Conservation (phyloP, 768 basidiomycete genomes). For the Tephrocybe sp. region DNA sequence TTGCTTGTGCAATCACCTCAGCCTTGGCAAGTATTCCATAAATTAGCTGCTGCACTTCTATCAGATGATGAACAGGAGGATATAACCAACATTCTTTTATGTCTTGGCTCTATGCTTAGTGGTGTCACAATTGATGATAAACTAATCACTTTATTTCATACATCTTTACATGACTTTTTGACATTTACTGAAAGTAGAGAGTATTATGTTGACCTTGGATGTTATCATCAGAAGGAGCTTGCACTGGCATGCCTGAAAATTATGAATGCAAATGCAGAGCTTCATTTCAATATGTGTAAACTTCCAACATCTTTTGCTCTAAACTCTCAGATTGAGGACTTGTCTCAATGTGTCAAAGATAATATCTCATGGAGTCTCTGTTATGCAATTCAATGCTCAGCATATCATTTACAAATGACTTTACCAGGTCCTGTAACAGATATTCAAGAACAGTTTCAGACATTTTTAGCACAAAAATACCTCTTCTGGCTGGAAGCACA, state of each 20-base stretch:
- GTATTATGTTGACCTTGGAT: neutral
- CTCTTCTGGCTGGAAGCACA: no score
- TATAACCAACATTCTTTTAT: neutral
- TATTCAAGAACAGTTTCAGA: neutral
- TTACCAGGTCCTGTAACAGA: no score
- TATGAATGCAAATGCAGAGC: constrained; percentile 2
- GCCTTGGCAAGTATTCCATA: neutral
- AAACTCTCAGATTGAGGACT: constrained; percentile 4
- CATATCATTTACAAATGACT: constrained; percentile 5
- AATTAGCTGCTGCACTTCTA: neutral
- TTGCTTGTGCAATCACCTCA: neutral
- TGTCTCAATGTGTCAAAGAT: neutral
- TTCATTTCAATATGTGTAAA: constrained; percentile 16
- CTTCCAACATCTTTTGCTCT: constrained; percentile 8
- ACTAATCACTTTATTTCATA: neutral
- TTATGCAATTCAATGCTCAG: constrained; percentile 10
- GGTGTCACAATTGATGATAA: neutral
- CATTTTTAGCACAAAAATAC: constrained; percentile 1
- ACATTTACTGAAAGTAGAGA: neutral
- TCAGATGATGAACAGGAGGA: neutral
- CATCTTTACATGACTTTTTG: neutral
- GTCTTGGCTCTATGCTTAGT: neutral
- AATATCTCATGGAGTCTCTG: constrained; percentile 2
- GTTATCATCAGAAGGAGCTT: neutral
- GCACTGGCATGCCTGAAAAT: constrained; percentile 5